Base-by-base conservation (phyloP, 495 filamentous ascomycete species). In the Aspergillus heteromorphus region DNA sequence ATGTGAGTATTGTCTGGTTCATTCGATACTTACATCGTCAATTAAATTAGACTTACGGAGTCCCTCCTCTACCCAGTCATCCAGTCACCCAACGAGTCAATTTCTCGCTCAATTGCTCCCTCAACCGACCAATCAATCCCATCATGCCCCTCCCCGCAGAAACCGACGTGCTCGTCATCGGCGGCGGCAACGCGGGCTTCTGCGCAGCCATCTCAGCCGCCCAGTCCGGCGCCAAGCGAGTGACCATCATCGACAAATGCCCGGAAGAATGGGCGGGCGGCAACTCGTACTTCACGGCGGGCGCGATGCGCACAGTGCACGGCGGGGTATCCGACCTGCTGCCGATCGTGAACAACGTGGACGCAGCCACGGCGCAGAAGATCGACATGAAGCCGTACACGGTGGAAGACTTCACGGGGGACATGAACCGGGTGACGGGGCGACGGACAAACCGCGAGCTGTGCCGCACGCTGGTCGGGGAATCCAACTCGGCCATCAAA, bases 111-210 rank as follows among this genome's bases (percentile, higher is more conserved):
- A 34, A 38, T 38, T 13, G 7, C n/a, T n/a, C n/a, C n/a, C 23
- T 27, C 4, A 27, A 27, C 7, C 23, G 7, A 27, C 7, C 23
- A 27, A 27, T 27, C 23, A 27, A 17, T 40, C 34, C 23, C 6
- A 23, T 21, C 53, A 58, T 38, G 34, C 10, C 34, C 11, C 34
- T 38, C n/a, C 34, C 34, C 34, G 13, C 49, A 43, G 58, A 49
- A 52, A 69, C 57, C 61, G 77, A 80, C 58, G 71, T 85, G 48
- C 65, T 85, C 0, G 69, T 86, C 6, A 61, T 83, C 49, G 82
- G 82, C 53, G 63, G 72, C 40, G 83, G 81, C 19, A 84, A 84
- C 58, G 83, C 82, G 14, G 83, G 82, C 23, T 79, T 84, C 67
- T 77, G 66, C 11, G 75, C 82, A 10, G 81, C 80, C 23, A 58